A percentile compares a stretch with the other conserved stretches of the same genome.
Conservation (phyloP, 2,329 filamentous ascomycete genomes). For the Hypomyces rosellus region DNA sequence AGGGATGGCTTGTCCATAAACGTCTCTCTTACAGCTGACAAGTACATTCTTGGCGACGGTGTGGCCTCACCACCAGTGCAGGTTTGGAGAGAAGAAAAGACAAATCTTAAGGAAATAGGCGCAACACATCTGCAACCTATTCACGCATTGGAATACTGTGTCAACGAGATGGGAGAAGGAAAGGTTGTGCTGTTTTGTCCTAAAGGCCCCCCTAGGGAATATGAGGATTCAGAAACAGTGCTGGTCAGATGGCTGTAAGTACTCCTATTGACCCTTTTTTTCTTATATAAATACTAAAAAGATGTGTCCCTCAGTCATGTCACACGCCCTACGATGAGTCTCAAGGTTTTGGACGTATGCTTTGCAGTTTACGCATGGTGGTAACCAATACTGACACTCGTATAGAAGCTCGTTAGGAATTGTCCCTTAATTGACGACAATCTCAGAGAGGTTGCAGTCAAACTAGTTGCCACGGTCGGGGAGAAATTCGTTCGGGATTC, state of each 20-base stretch:
- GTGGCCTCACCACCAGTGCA: too few relatives aligned
- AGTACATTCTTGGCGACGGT: too few relatives aligned
- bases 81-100: not conserved
- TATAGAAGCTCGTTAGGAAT: not conserved
- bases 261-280: too few relatives aligned
- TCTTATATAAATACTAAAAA: too few relatives aligned
- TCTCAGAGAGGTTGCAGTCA: not conserved
- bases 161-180: not conserved
- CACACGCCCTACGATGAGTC: not conserved
- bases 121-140: not conserved
- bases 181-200: not conserved
- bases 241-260: conserved; percentile 4
- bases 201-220: not conserved
- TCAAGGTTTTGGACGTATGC: conserved; percentile 1
- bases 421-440: not conserved
- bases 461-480: not conserved
- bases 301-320: not conserved
- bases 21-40: too few relatives aligned
- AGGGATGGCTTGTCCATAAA: too few relatives aligned
- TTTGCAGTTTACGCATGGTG: not conserved
- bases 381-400: not conserved
- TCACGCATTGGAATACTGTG: not conserved
- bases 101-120: not conserved
- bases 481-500: conserved; percentile 1
- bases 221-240: not conserved